Evolutionary conservation across 495 filamentous ascomycete genomes (phyloP).

Genomic region (Cercophora newfieldiana): DNA sequence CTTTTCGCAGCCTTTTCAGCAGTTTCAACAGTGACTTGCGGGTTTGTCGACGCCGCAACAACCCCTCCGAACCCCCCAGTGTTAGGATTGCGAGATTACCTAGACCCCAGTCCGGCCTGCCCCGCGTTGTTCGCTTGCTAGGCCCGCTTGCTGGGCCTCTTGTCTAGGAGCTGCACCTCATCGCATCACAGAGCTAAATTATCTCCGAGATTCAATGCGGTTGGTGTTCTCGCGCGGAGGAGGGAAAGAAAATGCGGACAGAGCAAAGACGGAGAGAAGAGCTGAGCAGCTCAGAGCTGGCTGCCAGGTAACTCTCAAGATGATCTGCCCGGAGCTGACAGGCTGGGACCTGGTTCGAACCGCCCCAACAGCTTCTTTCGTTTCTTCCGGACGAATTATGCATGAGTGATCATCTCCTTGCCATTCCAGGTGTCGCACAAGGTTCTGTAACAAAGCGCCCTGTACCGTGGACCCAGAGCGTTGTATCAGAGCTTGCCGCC

Average conservation of each 20-base stretch:
- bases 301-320: not conserved
- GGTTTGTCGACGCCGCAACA: not conserved
- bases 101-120: not conserved
- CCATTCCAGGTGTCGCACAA: not conserved
- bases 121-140: not conserved
- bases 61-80: not conserved
- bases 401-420: slow-evolving; percentile 5
- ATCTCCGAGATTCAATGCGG: slow-evolving; percentile 1
- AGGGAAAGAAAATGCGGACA: not conserved
- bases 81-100: not conserved
- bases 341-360: slow-evolving; percentile 1
- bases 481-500: slow-evolving; percentile 15
- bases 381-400: not conserved
- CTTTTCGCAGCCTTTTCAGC: not conserved
- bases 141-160: not conserved
- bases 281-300: too few relatives aligned
- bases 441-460: slow-evolving; percentile 11
- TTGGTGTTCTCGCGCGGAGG: not conserved
- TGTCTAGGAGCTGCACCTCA: not conserved
- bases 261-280: not conserved
- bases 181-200: not conserved
- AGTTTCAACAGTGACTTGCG: not conserved
- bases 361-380: not conserved
- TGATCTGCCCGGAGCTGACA: not conserved
- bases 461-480: slow-evolving; percentile 14